A percentile compares a stretch with the other conserved stretches of the same genome.
These are phyloP conservation scores for Rhodotorula mucilaginosa DNA, from an alignment of 1,284 basidiomycete species.

Conservation along the genomic window DNA sequence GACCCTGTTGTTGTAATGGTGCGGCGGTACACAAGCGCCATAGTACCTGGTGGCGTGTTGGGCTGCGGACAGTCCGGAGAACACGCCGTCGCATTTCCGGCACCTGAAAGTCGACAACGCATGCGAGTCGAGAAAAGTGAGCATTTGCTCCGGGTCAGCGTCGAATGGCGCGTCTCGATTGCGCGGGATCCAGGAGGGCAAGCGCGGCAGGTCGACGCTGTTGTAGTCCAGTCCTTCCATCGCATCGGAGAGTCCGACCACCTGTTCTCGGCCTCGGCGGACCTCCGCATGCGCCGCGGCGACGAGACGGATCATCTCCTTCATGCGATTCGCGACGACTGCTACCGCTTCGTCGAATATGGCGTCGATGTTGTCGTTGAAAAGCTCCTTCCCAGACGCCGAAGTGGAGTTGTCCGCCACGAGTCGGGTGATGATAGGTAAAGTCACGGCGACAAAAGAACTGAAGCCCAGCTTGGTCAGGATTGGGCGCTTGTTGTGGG, in stretches of 20 bases:
- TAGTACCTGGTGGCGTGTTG: not conserved
- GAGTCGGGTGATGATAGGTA: not conserved
- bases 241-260: not conserved
- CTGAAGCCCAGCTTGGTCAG: not conserved
- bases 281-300: not conserved
- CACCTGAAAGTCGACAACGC: conserved; percentile 3
- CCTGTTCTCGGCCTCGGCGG: not conserved
- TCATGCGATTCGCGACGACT: conserved; percentile 5
- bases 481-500: not conserved
- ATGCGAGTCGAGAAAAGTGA: not conserved
- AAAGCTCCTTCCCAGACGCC: not conserved
- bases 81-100: not conserved
- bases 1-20: fast-evolving
- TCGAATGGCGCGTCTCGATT: not conserved
- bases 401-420: not conserved
- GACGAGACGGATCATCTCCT: conserved; percentile 1
- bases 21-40: not conserved
- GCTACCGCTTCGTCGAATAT: not conserved
- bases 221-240: not conserved
- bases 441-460: not conserved
- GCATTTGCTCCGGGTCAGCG: conserved; percentile 16
- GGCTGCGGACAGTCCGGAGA: not conserved
- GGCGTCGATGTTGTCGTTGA: not conserved
- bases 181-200: conserved; percentile 17
- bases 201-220: conserved; percentile 10